These are phyloP conservation scores for Scheffersomyces lignosus DNA, from an alignment of 805 yeast genomes.

Conservation along the genomic window DNA sequence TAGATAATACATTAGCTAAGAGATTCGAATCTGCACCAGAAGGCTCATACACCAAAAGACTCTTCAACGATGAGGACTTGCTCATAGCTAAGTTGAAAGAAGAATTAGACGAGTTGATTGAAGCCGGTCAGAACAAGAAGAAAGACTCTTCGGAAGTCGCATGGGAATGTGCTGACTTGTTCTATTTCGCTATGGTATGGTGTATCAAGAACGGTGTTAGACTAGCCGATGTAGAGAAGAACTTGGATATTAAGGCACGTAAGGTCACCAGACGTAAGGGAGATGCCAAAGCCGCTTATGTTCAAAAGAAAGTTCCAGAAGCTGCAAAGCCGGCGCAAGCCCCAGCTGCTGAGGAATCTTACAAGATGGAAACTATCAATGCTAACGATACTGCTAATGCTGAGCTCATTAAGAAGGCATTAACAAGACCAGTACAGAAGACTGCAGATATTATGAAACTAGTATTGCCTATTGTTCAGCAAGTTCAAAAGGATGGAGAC, in stretches of 20 bases:
- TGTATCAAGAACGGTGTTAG: constrained; percentile 73
- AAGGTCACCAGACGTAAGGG: constrained; percentile 94
- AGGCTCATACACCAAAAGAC: constrained; percentile 91
- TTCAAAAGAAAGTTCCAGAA: constrained; percentile 34
- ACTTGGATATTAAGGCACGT: constrained; percentile 77
- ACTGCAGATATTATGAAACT: constrained; percentile 90
- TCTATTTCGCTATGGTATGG: constrained; percentile 55
- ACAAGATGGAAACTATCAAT: constrained; percentile 52
- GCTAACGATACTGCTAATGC: constrained; percentile 40
- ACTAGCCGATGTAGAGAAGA: constrained; percentile 76
- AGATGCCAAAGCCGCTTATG: constrained; percentile 86
- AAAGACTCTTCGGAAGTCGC: constrained; percentile 54
- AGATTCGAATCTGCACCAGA: constrained; percentile 74
- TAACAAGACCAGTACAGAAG: constrained; percentile 93
- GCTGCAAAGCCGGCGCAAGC: constrained; percentile 12
- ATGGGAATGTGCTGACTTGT: constrained; percentile 96
- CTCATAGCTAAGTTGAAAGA: constrained; percentile 87
- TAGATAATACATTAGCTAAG: constrained; percentile 65
- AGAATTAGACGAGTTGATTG: constrained; percentile 94
- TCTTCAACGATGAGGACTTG: constrained; percentile 74
- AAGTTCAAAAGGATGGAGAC: constrained; percentile 79
- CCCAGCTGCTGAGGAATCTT: constrained; percentile 20
- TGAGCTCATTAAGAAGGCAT: constrained; percentile 52
- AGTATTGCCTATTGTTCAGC: constrained; percentile 84
- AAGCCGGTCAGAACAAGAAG: constrained; percentile 57